phyloP scores from a whole-genome alignment of 108 stramenopile species.

The Licmophora abbreviata region DNA sequence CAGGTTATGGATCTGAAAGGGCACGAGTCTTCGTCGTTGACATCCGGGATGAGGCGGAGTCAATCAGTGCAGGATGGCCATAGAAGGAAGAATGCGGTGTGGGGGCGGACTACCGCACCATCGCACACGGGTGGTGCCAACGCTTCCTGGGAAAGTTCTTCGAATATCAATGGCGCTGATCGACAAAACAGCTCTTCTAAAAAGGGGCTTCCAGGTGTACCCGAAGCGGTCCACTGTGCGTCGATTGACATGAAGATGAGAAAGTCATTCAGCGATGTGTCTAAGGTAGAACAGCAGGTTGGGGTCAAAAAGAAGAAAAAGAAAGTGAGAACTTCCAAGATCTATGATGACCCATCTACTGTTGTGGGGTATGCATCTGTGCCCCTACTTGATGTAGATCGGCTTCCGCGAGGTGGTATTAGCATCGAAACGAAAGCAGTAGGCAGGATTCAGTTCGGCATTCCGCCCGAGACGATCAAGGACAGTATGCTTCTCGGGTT shows the following conservation, averaged over 20 bases:
- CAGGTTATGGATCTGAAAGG: no score
- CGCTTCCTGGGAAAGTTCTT: no score
- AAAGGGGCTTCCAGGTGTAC: not conserved
- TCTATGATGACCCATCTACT: constrained; percentile 27
- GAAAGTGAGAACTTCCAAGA: constrained; percentile 8
- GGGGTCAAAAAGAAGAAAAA: no score
- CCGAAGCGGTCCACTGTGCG: not conserved
- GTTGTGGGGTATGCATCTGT: constrained; percentile 38
- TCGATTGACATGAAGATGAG: no score
- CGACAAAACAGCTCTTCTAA: not conserved
- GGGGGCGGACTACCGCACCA: no score
- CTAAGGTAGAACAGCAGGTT: no score
- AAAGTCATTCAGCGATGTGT: no score
- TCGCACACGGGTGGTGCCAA: no score
- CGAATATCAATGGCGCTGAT: not conserved
- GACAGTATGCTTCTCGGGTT: constrained; percentile 73
- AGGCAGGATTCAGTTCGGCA: constrained; percentile 61
- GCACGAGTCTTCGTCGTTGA: no score
- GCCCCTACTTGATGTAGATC: constrained; percentile 34
- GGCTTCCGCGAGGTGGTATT: constrained; percentile 58
- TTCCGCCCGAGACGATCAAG: constrained; percentile 90
- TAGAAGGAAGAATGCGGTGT: no score
- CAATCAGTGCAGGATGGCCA: no score
- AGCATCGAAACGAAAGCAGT: constrained; percentile 53
- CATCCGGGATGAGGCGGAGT: no score